Conservation (phyloP, 2,329 filamentous ascomycete species). For the Calonectria hawksworthii region DNA sequence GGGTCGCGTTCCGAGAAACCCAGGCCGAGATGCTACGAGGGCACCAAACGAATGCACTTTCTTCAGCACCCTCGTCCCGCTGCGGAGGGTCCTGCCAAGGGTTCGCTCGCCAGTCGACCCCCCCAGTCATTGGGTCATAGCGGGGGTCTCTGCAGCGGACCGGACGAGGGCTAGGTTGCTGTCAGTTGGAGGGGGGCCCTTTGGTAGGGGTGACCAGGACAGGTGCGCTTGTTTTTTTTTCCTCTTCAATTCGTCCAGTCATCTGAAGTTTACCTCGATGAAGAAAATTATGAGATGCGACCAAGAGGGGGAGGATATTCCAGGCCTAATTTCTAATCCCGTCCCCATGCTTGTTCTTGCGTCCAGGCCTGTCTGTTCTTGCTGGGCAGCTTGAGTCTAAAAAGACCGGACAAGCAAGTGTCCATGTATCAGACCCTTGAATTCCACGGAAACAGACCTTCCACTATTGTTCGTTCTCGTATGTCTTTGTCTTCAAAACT, state of each 20-base stretch:
- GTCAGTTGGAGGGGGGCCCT: background rate
- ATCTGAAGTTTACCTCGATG: background rate
- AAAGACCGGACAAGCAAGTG: background rate
- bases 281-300: background rate
- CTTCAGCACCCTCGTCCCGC: background rate
- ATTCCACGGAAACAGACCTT: background rate
- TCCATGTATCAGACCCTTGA: background rate
- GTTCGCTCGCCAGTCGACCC: background rate
- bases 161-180: constrained; percentile 1
- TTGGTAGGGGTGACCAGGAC: background rate
- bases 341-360: background rate
- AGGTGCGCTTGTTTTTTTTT: background rate
- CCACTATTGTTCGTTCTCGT: background rate
- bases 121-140: constrained; percentile 12
- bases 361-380: background rate
- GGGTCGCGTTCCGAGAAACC: background rate
- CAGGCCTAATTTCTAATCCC: background rate
- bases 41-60: background rate
- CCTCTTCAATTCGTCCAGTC: background rate
- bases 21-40: background rate
- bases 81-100: background rate
- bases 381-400: background rate
- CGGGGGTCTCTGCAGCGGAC: background rate
- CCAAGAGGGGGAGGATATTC: background rate
- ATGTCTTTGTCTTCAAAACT: background rate